Base-by-base conservation (phyloP, 768 basidiomycete species). In the Leccinum rimulosum region DNA sequence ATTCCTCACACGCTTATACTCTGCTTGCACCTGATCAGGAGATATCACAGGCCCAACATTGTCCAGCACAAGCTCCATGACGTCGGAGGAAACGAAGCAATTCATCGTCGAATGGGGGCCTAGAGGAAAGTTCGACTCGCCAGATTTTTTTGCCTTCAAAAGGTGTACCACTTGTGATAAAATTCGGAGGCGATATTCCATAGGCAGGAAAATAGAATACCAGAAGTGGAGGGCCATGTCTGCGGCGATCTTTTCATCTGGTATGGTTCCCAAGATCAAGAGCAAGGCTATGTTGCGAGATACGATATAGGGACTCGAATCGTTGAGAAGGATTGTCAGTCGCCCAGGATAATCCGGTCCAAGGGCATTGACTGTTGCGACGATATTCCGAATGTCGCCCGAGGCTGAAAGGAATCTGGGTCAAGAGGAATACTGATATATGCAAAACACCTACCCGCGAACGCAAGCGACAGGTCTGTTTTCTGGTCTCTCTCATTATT, bases 211-310 rank as follows among this genome's bases (percentile, higher is more conserved):
- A 7, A 71, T 70, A 2, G 81, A 82, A 54, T 80, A 80, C 78
- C 79, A 81, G 54, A 79, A 76, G 58, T 82, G 81, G 19, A 81
- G 70, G 6, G 79, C 80, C 3, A 74, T 64, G 40, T 82, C 81
- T 8, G 74, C 80, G 1, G 77, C 77, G 19, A 73, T 19, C 7
- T 14, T 51, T 55, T 66, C 57, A 54, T 80, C 72, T 5, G 68
- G 51, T 40, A 75, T 61, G 15, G 61, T 69, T 6, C 75, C 74
- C n/a, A 82, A 70, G 47, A 81, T 74, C 31, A 76, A 63, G 22
- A 82, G 74, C 12, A 82, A 57, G 1, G 76, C 17, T 15, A 81
- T 63, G 52, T 82, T 82, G 30, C 82, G 77, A 27, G 69, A 65
- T 19, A 71, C 69, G 17, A 76, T 58, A 14, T 33, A 25, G 0